phyloP scores from a whole-genome alignment of 495 filamentous ascomycete genomes.

The Annulohypoxylon stygium region DNA sequence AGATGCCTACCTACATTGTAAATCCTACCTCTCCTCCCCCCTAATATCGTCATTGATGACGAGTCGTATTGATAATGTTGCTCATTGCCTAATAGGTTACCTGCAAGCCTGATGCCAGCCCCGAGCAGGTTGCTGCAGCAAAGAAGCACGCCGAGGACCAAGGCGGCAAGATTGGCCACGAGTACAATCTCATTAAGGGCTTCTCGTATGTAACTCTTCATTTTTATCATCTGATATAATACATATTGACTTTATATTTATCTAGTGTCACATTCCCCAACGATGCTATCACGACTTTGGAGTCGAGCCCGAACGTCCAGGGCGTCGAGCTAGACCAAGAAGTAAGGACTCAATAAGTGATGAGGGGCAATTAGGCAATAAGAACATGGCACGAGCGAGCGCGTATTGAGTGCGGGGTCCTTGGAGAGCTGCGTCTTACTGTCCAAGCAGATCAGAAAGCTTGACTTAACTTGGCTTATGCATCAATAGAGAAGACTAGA shows the following conservation, averaged over 20 bases:
- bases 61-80: constrained; percentile 12
- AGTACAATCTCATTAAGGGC: constrained; percentile 88
- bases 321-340: constrained; percentile 78
- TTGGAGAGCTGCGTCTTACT: constrained; percentile 15
- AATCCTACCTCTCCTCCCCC: constrained; percentile 47
- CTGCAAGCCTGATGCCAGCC: constrained; percentile 73
- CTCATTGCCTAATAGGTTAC: constrained; percentile 72
- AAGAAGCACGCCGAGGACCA: constrained; percentile 76
- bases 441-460: constrained; percentile 22
- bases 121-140: constrained; percentile 75
- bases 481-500: constrained; percentile 18
- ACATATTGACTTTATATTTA: constrained; percentile 1
- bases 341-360: constrained; percentile 75
- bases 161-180: constrained; percentile 84
- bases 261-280: constrained; percentile 79
- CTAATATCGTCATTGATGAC: constrained; percentile 22
- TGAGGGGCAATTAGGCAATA: constrained; percentile 42
- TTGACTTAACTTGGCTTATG: constrained; percentile 42
- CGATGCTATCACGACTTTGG: constrained; percentile 71
- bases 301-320: constrained; percentile 75
- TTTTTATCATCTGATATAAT: not conserved
- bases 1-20: constrained; percentile 81
- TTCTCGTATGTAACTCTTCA: constrained; percentile 78
- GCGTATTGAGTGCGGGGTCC: constrained; percentile 31
- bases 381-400: constrained; percentile 28